Percentiles rank a stretch among this genome's conserved stretches.
Evolutionary conservation across 345 rosid species (phyloP).

Genomic region (Lumnitzera racemosa): DNA sequence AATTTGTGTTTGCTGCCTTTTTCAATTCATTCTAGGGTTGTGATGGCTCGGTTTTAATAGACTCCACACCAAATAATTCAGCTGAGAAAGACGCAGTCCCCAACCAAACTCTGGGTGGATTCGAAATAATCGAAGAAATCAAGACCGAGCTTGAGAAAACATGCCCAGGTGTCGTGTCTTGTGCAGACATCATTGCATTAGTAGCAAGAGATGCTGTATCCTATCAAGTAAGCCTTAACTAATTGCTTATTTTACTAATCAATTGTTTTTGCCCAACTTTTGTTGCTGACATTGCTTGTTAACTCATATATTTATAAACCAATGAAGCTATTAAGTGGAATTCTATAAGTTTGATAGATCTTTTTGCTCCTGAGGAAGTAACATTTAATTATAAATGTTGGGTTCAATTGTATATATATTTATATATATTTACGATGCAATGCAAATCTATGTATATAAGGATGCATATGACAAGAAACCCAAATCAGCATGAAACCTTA

Average conservation of each 20-base stretch:
- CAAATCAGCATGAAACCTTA: no score
- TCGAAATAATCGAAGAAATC: slow-evolving; percentile 27
- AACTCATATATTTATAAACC: background rate
- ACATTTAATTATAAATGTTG: no score
- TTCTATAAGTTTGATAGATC: no score
- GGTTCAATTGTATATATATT: no score
- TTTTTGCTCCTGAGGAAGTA: no score
- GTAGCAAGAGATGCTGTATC: slow-evolving; percentile 34
- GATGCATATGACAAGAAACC: no score
- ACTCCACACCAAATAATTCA: slow-evolving; percentile 17
- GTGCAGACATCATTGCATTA: slow-evolving; percentile 40
- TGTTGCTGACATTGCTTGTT: background rate
- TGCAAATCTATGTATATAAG: no score
- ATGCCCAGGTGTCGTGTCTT: slow-evolving; percentile 40
- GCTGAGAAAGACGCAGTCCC: slow-evolving; percentile 32
- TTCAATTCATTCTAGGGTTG: slow-evolving; percentile 19
- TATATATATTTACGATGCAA: no score
- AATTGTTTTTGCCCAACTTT: no score
- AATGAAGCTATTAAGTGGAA: no score
- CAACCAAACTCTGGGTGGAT: slow-evolving; percentile 23
- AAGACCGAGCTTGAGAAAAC: slow-evolving; percentile 27
- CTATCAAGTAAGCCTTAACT: slow-evolving; percentile 18
- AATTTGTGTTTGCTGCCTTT: slow-evolving; percentile 15
- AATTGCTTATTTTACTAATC: background rate
- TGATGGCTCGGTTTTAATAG: slow-evolving; percentile 30